Percentiles rank a stretch among this genome's conserved stretches.
Conservation (phyloP, 768 basidiomycete species). For the Russula dissimulans region DNA sequence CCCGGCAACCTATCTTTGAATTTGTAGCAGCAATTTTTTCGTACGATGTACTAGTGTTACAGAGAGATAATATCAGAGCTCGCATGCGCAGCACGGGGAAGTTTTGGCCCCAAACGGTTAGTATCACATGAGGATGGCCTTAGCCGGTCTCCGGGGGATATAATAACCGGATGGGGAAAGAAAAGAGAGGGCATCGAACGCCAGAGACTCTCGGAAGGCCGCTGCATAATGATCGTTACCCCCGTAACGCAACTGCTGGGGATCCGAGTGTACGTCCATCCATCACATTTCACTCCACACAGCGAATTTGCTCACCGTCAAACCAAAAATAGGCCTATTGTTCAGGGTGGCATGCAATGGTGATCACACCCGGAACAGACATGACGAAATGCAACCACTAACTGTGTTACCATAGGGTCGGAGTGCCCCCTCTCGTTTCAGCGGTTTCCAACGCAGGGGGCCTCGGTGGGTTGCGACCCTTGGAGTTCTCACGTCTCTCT, state of each 20-base stretch:
- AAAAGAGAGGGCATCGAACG: no score
- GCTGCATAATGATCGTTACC: slow-evolving; percentile 36
- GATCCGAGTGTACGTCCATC: slow-evolving; percentile 50
- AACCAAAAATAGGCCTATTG: slow-evolving; percentile 47
- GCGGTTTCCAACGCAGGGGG: slow-evolving; percentile 81
- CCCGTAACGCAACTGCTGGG: slow-evolving; percentile 53
- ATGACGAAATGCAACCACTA: not conserved
- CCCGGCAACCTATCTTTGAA: not conserved
- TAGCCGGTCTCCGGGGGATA: not conserved
- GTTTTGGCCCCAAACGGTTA: no score
- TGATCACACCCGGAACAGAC: slow-evolving; percentile 24
- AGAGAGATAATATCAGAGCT: no score
- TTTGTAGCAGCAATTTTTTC: not conserved
- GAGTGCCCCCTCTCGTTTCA: slow-evolving; percentile 60
- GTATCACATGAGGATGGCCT: not conserved
- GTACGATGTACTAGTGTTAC: no score
- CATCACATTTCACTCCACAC: not conserved
- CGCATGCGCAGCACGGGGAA: no score
- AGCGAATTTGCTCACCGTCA: not conserved
- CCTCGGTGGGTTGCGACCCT: slow-evolving; percentile 39
- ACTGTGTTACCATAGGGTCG: slow-evolving; percentile 48
- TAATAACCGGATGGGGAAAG: not conserved
- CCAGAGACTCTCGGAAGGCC: no score
- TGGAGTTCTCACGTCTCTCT: not conserved
- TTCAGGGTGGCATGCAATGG: slow-evolving; percentile 93